A percentile compares a stretch with the other conserved stretches of the same genome.
Conservation (phyloP, 2,329 filamentous ascomycete genomes). For the Xylariaceae sp. region DNA sequence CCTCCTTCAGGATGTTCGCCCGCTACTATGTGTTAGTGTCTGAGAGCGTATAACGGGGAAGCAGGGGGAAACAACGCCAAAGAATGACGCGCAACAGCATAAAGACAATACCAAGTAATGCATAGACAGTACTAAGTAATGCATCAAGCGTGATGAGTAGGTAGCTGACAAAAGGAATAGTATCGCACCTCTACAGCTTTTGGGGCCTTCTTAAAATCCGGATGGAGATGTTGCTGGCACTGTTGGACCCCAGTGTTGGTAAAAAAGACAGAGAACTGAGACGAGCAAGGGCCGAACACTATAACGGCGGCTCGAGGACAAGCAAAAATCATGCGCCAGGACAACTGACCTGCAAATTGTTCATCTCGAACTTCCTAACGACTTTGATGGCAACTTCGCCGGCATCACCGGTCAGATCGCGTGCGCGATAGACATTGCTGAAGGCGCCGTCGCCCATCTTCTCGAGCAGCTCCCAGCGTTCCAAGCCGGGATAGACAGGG, state of each 20-base stretch:
- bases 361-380: slow-evolving; percentile 98
- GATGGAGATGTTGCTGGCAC: slow-evolving; percentile 89
- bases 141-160: slow-evolving; percentile 1
- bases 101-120: neutral
- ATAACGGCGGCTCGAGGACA: slow-evolving; percentile 28
- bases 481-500: slow-evolving; percentile 76
- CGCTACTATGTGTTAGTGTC: slow-evolving; percentile 53
- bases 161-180: slow-evolving; percentile 35
- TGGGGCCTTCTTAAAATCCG: slow-evolving; percentile 89
- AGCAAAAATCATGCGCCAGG: slow-evolving; percentile 29
- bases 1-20: slow-evolving; percentile 96
- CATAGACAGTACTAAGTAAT: neutral
- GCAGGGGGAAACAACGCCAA: neutral
- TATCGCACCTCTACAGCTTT: slow-evolving; percentile 94
- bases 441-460: slow-evolving; percentile 99
- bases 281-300: slow-evolving; percentile 29
- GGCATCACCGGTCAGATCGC: slow-evolving; percentile 64
- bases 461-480: slow-evolving; percentile 79
- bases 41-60: neutral
- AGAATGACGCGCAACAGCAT: slow-evolving; percentile 10
- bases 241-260: slow-evolving; percentile 56
- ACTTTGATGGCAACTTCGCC: slow-evolving; percentile 96
- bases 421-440: slow-evolving; percentile 94
- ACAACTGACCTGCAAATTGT: slow-evolving; percentile 87
- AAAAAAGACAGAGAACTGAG: slow-evolving; percentile 33